phyloP scores from a whole-genome alignment of 2,329 filamentous ascomycete species.

The Aureobasidium sp. region DNA sequence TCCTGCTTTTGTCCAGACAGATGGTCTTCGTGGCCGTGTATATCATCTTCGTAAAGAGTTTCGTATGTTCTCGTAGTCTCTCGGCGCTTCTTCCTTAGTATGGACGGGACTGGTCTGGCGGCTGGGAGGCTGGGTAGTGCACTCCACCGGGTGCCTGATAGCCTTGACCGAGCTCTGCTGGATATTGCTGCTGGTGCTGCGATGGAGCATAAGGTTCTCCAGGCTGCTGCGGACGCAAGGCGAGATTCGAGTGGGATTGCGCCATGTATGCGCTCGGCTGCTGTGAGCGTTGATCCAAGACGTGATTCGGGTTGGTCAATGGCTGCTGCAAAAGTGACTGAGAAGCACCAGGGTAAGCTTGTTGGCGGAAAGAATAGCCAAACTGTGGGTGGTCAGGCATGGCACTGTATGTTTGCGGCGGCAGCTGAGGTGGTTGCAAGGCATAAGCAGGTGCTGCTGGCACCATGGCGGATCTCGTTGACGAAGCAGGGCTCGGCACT shows the following conservation, averaged over 20 bases:
- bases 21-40: neutral
- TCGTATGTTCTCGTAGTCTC: neutral
- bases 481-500: neutral
- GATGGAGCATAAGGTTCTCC: neutral
- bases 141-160: neutral
- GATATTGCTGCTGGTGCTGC: neutral
- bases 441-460: neutral
- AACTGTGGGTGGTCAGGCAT: neutral
- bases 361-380: neutral
- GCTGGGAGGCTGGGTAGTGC: neutral
- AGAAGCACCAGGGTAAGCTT: neutral
- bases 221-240: conserved; percentile 6
- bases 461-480: neutral
- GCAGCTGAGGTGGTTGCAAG: neutral
- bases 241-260: neutral
- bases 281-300: neutral
- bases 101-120: neutral
- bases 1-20: neutral
- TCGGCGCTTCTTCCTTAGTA: neutral
- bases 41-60: neutral
- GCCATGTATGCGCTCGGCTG: neutral
- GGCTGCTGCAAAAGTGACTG: conserved; percentile 5
- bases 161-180: neutral
- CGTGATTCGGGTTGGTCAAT: neutral
- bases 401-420: neutral